Evolutionary conservation across 1,139 yeast species (phyloP), one percentile per base, ranked within the genome.

Genomic region (Candida glucosophila): DNA sequence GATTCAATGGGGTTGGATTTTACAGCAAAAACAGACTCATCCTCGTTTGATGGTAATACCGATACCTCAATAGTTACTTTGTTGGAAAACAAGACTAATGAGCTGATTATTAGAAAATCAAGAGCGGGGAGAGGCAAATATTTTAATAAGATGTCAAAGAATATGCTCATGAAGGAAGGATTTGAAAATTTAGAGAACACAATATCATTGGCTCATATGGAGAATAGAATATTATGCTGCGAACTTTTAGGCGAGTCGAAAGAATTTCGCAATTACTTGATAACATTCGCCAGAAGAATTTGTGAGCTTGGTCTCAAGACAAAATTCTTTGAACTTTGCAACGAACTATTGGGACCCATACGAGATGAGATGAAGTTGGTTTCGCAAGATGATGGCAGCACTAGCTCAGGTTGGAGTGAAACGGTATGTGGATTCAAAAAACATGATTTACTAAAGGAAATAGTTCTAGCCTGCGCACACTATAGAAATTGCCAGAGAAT

Each of bases 131-230:
- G 94, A 30, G 93, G 94, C 3, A 77, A 82, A 41, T 73, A 78
- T 39, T 68, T 90, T 44, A 92, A 85, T 49, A 78, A 90, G 42
- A 77, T 88, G 40, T 85, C 95, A 2, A 85, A 86, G 47, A 81
- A 85, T 30, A 80, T 92, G 69, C 62, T 88, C 46, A 81, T 88
- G 83, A 86, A 85, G 40, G 96, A 88, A 49, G 98, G 98, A 0
- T 90, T 77, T 51, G 97, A 88, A 47, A 88, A 81, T 39, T 67
- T 90, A 47, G 98, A 90, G 43, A 82, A 82, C 31, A 71, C 81
- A 2, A 83, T 88, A 1, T 83, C 96, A 0, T 57, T 86, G 22
- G 77, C 90, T 17, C 99, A 92, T 54, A 59, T 92, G 38, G 97
- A 90, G 43, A 90, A 85, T 49, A 69, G 93, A 35, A 68, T 92